These are phyloP conservation scores for Myriosclerotinia duriaeana DNA, from an alignment of 2,329 filamentous ascomycete species.

Conservation along the genomic window DNA sequence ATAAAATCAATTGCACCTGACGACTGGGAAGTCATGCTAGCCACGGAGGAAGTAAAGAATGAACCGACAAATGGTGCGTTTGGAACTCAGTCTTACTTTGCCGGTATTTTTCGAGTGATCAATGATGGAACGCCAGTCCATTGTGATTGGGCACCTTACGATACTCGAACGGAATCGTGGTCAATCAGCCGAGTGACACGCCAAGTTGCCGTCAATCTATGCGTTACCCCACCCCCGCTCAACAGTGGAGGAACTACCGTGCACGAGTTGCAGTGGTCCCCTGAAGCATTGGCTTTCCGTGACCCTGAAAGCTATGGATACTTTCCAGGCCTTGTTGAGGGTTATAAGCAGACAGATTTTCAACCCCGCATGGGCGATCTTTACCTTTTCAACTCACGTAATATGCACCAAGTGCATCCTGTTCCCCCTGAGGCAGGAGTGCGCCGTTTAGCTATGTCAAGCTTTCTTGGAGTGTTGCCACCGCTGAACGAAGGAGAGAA, in stretches of 20 bases:
- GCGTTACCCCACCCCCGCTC: background rate
- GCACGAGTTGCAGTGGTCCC: constrained; percentile 11
- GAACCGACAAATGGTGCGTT: background rate
- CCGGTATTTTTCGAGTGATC: constrained; percentile 46
- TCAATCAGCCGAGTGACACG: constrained; percentile 20
- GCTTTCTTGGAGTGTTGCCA: constrained; percentile 16
- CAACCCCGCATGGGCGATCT: constrained; percentile 11
- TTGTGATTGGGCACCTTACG: constrained; percentile 29
- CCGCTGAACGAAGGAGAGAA: constrained; percentile 3
- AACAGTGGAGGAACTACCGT: constrained; percentile 15
- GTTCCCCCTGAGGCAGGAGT: background rate
- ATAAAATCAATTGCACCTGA: constrained; percentile 15
- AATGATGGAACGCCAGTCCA: constrained; percentile 41
- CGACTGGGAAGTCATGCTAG: constrained; percentile 18
- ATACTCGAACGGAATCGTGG: constrained; percentile 28
- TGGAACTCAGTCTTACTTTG: constrained; percentile 3
- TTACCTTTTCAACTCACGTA: constrained; percentile 18
- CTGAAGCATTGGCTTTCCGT: constrained; percentile 9
- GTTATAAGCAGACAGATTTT: background rate
- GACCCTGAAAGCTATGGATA: constrained; percentile 19
- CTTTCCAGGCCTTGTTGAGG: constrained; percentile 8
- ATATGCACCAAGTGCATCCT: constrained; percentile 17
- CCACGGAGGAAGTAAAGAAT: constrained; percentile 3
- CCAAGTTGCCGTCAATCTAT: constrained; percentile 15
- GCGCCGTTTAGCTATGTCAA: constrained; percentile 11